Conservation (phyloP, 208 protist species). For the Acanthamoeba triangularis region DNA sequence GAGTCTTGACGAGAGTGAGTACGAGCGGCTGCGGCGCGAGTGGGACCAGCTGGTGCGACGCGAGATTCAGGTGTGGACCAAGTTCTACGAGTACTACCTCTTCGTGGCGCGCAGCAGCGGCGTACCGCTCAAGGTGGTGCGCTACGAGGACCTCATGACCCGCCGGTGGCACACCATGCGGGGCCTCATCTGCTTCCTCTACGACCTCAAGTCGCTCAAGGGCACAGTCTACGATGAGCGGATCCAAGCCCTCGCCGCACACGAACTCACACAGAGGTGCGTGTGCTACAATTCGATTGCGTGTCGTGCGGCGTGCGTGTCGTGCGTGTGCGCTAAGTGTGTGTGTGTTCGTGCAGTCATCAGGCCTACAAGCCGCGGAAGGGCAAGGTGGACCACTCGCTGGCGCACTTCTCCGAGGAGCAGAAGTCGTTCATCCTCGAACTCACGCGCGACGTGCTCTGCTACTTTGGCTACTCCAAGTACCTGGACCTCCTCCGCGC, state of each 20-base stretch:
- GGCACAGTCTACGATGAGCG: not conserved
- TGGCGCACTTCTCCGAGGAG: slow-evolving; percentile 36
- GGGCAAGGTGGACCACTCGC: slow-evolving; percentile 35
- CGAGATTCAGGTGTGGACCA: slow-evolving; percentile 52
- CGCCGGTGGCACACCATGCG: slow-evolving; percentile 11
- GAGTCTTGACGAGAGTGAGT: slow-evolving; percentile 68
- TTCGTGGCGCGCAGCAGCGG: not conserved
- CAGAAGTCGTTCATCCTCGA: slow-evolving; percentile 16
- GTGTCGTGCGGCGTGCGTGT: too few relatives aligned
- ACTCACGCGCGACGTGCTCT: not conserved
- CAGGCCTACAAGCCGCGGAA: slow-evolving; percentile 28
- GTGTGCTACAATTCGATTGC: not conserved
- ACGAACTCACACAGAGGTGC: not conserved
- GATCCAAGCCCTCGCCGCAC: not conserved
- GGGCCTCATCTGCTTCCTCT: slow-evolving; percentile 47
- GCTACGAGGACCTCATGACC: slow-evolving; percentile 75
- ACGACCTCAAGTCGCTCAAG: slow-evolving; percentile 41
- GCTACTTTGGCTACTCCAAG: slow-evolving; percentile 21
- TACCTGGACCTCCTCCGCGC: slow-evolving; percentile 9
- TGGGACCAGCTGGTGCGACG: slow-evolving; percentile 30
- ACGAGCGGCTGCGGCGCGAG: slow-evolving; percentile 21
- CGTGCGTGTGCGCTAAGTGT: not conserved
- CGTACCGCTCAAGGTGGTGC: slow-evolving; percentile 53
- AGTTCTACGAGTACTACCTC: slow-evolving; percentile 63
- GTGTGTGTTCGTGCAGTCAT: not conserved